These are phyloP conservation scores for Trametopsis cervina DNA, from an alignment of 768 basidiomycete species.

Conservation along the genomic window DNA sequence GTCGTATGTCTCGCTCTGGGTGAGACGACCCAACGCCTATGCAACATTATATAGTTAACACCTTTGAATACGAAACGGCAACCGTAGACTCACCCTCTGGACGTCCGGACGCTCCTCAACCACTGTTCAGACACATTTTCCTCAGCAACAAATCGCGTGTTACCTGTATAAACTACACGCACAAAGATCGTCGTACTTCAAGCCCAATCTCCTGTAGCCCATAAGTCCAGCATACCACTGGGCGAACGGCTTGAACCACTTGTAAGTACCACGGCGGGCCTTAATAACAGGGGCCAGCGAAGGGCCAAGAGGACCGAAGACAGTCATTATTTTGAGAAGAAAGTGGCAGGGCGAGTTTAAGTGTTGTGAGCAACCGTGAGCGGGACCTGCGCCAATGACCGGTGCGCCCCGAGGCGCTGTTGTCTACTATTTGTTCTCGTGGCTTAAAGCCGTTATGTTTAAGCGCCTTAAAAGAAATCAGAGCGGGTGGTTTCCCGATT, in stretches of 20 bases:
- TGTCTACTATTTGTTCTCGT: constrained; percentile 7
- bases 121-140: constrained; percentile 34
- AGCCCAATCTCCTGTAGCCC: constrained; percentile 83
- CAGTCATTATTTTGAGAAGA: constrained; percentile 24
- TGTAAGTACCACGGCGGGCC: constrained; percentile 59
- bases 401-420: constrained; percentile 18
- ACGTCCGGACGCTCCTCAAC: constrained; percentile 74
- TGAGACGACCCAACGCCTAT: constrained; percentile 81
- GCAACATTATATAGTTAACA: too few relatives aligned
- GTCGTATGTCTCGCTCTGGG: constrained; percentile 77
- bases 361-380: not conserved
- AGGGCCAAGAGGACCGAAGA: constrained; percentile 59
- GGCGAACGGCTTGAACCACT: constrained; percentile 70
- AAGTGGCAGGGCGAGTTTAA: not conserved
- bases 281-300: constrained; percentile 75
- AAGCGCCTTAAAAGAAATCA: not conserved
- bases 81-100: constrained; percentile 63
- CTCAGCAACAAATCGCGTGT: constrained; percentile 7
- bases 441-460: too few relatives aligned
- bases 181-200: constrained; percentile 95
- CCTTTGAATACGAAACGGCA: not conserved
- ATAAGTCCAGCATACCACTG: constrained; percentile 74
- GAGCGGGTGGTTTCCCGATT: constrained; percentile 6
- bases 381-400: constrained; percentile 10
- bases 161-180: constrained; percentile 29